phyloP scores from a whole-genome alignment of 768 basidiomycete genomes.

The Suillus fuscotomentosus region DNA sequence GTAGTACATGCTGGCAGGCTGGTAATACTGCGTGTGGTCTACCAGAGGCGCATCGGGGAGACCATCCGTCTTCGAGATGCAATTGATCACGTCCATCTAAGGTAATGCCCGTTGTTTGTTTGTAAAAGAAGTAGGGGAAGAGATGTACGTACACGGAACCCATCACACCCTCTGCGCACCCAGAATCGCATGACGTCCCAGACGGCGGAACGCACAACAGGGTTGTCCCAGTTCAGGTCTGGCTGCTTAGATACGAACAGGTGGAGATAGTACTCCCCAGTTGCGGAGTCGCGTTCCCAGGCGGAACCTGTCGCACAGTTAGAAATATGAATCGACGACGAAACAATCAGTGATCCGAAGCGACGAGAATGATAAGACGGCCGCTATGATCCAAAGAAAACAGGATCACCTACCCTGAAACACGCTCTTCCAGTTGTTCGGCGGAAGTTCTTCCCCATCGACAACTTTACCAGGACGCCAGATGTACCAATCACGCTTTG shows the following conservation, averaged over 20 bases:
- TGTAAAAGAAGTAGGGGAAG: neutral
- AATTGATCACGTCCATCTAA: constrained; percentile 72
- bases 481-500: constrained; percentile 76
- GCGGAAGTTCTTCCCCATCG: constrained; percentile 54
- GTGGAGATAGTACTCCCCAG: constrained; percentile 73
- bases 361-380: neutral
- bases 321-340: neutral
- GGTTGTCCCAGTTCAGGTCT: constrained; percentile 78
- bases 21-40: constrained; percentile 48
- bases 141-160: constrained; percentile 56
- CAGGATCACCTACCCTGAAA: constrained; percentile 52
- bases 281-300: constrained; percentile 67
- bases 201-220: constrained; percentile 54
- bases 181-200: constrained; percentile 71
- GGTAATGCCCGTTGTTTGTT: constrained; percentile 5
- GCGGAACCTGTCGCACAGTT: constrained; percentile 46
- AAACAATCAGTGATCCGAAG: neutral
- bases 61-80: constrained; percentile 60
- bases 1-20: constrained; percentile 51
- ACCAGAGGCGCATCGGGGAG: constrained; percentile 66
- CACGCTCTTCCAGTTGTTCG: constrained; percentile 71
- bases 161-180: constrained; percentile 73
- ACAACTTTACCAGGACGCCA: constrained; percentile 63
- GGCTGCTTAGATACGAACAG: constrained; percentile 67
- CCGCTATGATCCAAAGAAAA: neutral